Base-by-base conservation (phyloP, 148 eudicot species). In the Rhododendron griersonianum region DNA sequence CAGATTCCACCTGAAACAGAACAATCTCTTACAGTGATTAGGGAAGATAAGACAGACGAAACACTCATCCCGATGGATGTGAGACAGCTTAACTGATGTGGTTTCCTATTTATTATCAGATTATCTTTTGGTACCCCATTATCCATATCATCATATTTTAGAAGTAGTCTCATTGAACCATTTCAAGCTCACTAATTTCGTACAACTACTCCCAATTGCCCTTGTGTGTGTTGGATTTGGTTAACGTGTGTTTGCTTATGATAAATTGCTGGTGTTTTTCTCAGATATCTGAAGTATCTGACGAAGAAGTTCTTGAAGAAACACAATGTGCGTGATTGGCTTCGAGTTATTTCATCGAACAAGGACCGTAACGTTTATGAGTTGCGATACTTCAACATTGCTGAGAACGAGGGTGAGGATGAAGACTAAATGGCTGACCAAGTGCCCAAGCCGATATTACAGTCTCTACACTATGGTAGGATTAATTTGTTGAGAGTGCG, bases 291-390 rank as follows among this genome's bases (percentile, higher is more conserved):
- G 87, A 92, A 92, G 87, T 92, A 92, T 86, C 90, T 92, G 92
- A 90, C 94, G 13, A 92, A 92, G 93, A 92, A 92, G 77, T 92
- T 91, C 88, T 81, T 92, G 90, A 92, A 92, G 88, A 92, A 92
- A 87, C 92, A 92, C 92, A 92, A 92, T 80, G 94, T 92, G 37
- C 61, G 94, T 51, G 93, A 92, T 85, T 92, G 93, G 93, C 94
- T 92, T 78, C 91, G 93, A 85, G 94, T 92, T 15, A 91, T 92
- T 85, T 90, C 93, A 55, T 90, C 94, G 28, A 91, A 92, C 93
- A 91, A 92, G 90, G 94, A 92, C 76, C 90, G 90, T 11, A 92
- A 87, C 67, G 89, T 91, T 6, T 92, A 92, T 9, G 94, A 92
- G 84, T 86, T 92, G 67, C 85, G 94, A 88, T 92, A 91, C 92